Base-by-base conservation (phyloP, 768 basidiomycete genomes). In the Pulveroboletus sp. region DNA sequence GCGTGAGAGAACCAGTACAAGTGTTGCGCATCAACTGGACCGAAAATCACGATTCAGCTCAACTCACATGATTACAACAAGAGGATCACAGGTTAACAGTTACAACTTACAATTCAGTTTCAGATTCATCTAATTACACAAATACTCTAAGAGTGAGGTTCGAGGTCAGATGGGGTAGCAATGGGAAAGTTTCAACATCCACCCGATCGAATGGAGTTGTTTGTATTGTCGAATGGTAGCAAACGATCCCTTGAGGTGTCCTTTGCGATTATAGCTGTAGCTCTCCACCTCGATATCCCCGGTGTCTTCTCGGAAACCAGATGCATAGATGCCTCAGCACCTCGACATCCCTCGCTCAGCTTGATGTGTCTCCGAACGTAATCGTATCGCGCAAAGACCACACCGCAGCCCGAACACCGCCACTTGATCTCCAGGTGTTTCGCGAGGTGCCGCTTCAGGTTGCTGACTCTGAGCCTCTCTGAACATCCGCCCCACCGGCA, bases 341-440 rank as follows among this genome's bases (percentile, higher is more conserved):
- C 54, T 27, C 23, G 54, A 38, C 42, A 47, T n/a, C 19, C 42
- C 34, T 45, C 2, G 32, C 19, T 47, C 29, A 40, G 29, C 37
- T 23, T 56, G 37, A 47, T 51, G 29, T 56, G 54, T 44, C 20
- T 47, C 0, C 49, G 54, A 23, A 34, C 45, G 14, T 41, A 56
- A 30, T 51, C 55, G n/a, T 23, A 23, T 17, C 45, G 44, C 12
- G 54, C n/a, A 35, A 56, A 51, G 19, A 41, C 19, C 23, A 9
- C 27, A 31, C 51, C 32, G 7, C 49, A n/a, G 14, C 23, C 31
- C 24, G 54, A 56, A 16, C 54, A 56, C 30, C 54, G 30, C 55
- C 49, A 56, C 19, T 40, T 56, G 24, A 47, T 51, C 3, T 51
- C 45, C 14, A 57, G 31, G 23, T 58, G 44, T 29, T 45, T 53